Conservation (phyloP, 1,284 basidiomycete genomes). For the Boletus mariae region DNA sequence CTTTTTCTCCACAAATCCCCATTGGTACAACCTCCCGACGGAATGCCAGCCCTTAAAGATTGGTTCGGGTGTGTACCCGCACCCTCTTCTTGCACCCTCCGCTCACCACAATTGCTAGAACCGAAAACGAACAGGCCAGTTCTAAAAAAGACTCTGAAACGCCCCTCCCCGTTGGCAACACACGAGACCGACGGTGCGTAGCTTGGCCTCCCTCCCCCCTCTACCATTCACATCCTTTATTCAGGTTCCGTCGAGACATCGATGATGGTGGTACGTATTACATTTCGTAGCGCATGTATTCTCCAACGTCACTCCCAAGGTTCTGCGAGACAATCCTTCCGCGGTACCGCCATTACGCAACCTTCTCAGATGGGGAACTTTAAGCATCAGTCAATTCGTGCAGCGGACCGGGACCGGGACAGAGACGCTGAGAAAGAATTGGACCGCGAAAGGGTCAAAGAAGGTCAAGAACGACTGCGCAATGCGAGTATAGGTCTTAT, state of each 20-base stretch:
- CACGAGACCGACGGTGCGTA: conserved; percentile 67
- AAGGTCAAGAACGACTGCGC: conserved; percentile 72
- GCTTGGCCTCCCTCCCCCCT: conserved; percentile 56
- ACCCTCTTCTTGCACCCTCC: conserved; percentile 8
- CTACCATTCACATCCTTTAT: conserved; percentile 42
- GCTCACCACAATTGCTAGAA: conserved; percentile 35
- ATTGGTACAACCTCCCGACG: conserved; percentile 64
- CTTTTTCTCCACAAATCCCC: conserved; percentile 71
- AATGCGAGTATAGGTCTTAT: conserved; percentile 47
- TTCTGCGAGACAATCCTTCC: conserved; percentile 61
- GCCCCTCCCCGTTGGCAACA: conserved; percentile 42
- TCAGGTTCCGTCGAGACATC: conserved; percentile 67
- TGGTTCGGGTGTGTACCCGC: conserved; percentile 77
- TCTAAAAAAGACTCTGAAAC: conserved; percentile 67
- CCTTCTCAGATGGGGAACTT: conserved; percentile 88
- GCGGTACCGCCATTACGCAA: conserved; percentile 62
- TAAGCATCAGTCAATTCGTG: conserved; percentile 76
- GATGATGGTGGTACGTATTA: conserved; percentile 62
- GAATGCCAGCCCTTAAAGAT: conserved; percentile 77
- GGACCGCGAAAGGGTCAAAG: conserved; percentile 67
- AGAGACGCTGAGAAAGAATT: conserved; percentile 58
- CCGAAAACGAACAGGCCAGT: conserved; percentile 56
- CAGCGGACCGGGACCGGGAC: conserved; percentile 63
- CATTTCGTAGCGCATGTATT: conserved; percentile 8
- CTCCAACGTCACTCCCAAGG: conserved; percentile 36